These are phyloP conservation scores for Agrocybe pediades DNA, from an alignment of 768 basidiomycete species.

Conservation along the genomic window DNA sequence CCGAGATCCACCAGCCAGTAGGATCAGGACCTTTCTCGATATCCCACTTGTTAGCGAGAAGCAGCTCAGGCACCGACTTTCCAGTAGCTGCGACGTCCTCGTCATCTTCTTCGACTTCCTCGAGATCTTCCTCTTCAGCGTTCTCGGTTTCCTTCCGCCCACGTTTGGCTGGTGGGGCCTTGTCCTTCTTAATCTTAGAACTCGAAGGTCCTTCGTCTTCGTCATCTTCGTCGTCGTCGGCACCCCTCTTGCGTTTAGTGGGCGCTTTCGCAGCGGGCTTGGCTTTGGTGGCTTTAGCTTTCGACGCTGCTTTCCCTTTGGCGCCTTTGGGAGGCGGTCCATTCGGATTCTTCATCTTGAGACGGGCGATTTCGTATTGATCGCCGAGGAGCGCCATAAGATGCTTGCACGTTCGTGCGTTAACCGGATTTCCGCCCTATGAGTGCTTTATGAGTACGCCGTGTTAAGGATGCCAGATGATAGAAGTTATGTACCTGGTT, in stretches of 20 bases:
- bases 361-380: slow-evolving; percentile 46
- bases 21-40: slow-evolving; percentile 54
- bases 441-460: neutral
- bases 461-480: neutral
- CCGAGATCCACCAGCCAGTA: slow-evolving; percentile 62
- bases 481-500: slow-evolving; percentile 21
- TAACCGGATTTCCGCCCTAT: slow-evolving; percentile 38
- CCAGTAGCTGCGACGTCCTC: slow-evolving; percentile 23
- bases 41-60: slow-evolving; percentile 62
- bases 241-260: slow-evolving; percentile 24
- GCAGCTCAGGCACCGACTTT: slow-evolving; percentile 45
- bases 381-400: slow-evolving; percentile 45
- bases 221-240: slow-evolving; percentile 34
- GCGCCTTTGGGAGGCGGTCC: slow-evolving; percentile 26
- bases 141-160: slow-evolving; percentile 21
- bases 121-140: slow-evolving; percentile 23
- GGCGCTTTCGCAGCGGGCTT: slow-evolving; percentile 15
- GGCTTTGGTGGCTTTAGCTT: slow-evolving; percentile 20
- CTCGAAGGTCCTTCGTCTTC: slow-evolving; percentile 19
- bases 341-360: slow-evolving; percentile 43
- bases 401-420: slow-evolving; percentile 53
- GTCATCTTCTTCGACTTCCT: slow-evolving; percentile 25
- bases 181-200: too few species aligned
- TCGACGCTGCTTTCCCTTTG: slow-evolving; percentile 15
- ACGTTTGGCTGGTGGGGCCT: slow-evolving; percentile 22